These are phyloP conservation scores for Phytophthora multivora DNA, from an alignment of 352 stramenopile genomes.

Conservation along the genomic window DNA sequence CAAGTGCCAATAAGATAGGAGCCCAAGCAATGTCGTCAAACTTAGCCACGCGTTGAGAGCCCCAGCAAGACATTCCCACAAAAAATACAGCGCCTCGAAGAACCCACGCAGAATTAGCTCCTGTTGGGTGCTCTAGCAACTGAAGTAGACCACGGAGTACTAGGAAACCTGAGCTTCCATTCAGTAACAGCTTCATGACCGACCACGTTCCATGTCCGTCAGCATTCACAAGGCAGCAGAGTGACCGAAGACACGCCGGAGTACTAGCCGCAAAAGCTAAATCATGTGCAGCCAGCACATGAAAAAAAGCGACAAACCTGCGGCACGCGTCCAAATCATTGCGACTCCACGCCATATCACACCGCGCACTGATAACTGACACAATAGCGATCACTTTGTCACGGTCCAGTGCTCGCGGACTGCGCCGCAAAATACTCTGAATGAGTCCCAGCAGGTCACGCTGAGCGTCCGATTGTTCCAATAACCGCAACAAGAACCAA, in stretches of 20 bases:
- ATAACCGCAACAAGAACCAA: constrained; percentile 73
- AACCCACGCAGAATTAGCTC: constrained; percentile 67
- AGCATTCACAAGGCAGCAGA: constrained; percentile 86
- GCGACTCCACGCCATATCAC: constrained; percentile 72
- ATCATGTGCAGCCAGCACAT: constrained; percentile 65
- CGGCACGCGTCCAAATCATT: constrained; percentile 77
- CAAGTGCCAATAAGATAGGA: constrained; percentile 71
- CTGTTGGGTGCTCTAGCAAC: constrained; percentile 68
- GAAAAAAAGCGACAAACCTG: constrained; percentile 77
- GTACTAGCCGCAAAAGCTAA: constrained; percentile 67
- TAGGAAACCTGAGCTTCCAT: constrained; percentile 64
- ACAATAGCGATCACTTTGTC: constrained; percentile 77
- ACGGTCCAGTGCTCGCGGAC: constrained; percentile 55
- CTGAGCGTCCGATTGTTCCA: constrained; percentile 85
- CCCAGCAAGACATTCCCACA: constrained; percentile 89
- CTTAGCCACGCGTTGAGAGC: constrained; percentile 73
- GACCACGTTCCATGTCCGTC: constrained; percentile 85
- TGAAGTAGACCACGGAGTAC: constrained; percentile 71
- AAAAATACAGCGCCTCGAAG: constrained; percentile 86
- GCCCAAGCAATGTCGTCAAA: constrained; percentile 81
- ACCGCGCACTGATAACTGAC: constrained; percentile 65
- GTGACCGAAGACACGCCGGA: constrained; percentile 64
- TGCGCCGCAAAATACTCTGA: constrained; percentile 73
- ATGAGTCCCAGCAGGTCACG: constrained; percentile 75
- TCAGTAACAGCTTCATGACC: constrained; percentile 81